Evolutionary conservation across 495 filamentous ascomycete genomes (phyloP), one percentile per base, ranked within the genome.

Genomic region (Collariella sp.): DNA sequence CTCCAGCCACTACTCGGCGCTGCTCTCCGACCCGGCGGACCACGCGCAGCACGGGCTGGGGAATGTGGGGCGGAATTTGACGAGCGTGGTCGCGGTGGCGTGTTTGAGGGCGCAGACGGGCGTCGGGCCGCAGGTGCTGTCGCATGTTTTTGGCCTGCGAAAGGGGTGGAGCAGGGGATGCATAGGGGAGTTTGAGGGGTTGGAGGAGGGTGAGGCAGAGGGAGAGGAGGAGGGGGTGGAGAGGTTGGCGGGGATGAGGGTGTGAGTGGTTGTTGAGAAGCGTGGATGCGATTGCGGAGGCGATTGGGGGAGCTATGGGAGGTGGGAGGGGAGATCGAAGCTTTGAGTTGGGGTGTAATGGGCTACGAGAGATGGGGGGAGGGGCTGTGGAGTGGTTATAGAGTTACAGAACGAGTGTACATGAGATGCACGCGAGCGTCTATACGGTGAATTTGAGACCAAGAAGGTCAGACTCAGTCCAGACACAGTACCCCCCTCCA

Each of bases 101-200:
- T 86, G 82, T 63, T 59, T 91, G 62, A 66, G 87, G 18, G 77
- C 87, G 45, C 87, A 91, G 72, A 83, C 82, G 11, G 87, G 87
- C 1, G 86, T 89, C 3, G 86, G 81, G 2, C 87, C 87, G 20
- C 87, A 91, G 72, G 86, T 91, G 7, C 68, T 81, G 7, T 84
- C 80, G 54, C 87, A 91, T 70, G 71, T 90, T 0, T 89, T 85
- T 72, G 86, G 86, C 4, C 58, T 88, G 63, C 63, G 83, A 40
- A 90, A 90, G 72, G 84, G 13, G 72, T 82, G 20, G 83, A 86
- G 55, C 82, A 87, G 72, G 84, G 82, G 7, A 74, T 65, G 20
- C 80, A 75, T 68, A 63, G 72, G 69, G 15, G 73, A 80, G 57
- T 78, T 69, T 23, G 61, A 7, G 33, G 47, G 54, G 40, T 35